Evolutionary conservation across 257 asterid genomes (phyloP), one percentile per base, ranked within the genome.

Genomic region (Scutellaria minor): DNA sequence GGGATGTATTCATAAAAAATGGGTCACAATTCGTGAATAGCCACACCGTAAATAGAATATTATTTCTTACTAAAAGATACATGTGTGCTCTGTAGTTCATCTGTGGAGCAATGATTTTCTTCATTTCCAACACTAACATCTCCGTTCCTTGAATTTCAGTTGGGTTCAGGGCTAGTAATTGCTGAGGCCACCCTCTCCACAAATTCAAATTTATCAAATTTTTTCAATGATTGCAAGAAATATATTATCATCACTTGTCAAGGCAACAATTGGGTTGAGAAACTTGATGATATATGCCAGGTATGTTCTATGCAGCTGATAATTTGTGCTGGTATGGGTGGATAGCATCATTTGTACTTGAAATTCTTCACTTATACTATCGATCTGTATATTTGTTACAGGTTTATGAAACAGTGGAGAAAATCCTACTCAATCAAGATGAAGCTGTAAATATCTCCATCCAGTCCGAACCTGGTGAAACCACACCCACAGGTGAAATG

Each of bases 331-430:
- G 46, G 14, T 59, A 59, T 61, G 15, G 41, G 18, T 50, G 22
- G 56, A 56, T 31, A 31, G 5, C 37, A 2, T 31, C 37, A 31
- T 31, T 31, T 31, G 37, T 4, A 31, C 37, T 31, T 31, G 37
- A 31, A 31, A 31, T 2, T 31, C 5, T 31, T 31, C 37, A 31
- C 37, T 31, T 51, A 15, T 6, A 22, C 1, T 11, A 22, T 9
- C 35, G 48, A 18, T 31, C 13, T 50, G 47, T 2, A 10, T 24
- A 22, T 40, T n/a, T 72, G 65, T 62, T 64, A 57, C 75, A 93
- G 98, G 99, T 95, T 39, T 95, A 95, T 51, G 98, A 92, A 82
- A 84, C 98, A 20, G 86, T 95, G 39, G 97, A 95, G 86, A 81
- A 85, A 18, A 95, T 95, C 90, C 81, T 91, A 68, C 71, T 81